These are phyloP conservation scores for Pseudopithomyces chartarum DNA, from an alignment of 2,329 filamentous ascomycete genomes.

Conservation along the genomic window DNA sequence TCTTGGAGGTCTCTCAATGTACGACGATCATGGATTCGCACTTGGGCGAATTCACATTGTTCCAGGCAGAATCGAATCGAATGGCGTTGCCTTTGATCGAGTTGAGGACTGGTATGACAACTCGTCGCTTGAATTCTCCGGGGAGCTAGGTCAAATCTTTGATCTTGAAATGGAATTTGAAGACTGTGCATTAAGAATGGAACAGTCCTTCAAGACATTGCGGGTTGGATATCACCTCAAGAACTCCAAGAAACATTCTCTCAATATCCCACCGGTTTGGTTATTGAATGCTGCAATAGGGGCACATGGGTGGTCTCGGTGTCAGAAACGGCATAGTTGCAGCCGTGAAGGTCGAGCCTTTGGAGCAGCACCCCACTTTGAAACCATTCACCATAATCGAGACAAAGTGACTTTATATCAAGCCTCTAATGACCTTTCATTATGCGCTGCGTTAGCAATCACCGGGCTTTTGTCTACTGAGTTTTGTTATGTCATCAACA, in stretches of 20 bases:
- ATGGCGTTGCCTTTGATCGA: neutral
- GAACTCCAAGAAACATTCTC: neutral
- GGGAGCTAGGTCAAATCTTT: neutral
- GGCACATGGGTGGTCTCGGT: neutral
- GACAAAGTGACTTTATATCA: neutral
- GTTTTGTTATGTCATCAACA: neutral
- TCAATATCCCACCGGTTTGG: neutral
- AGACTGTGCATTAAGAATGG: neutral
- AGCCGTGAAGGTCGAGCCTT: neutral
- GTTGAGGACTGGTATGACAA: neutral
- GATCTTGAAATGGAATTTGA: neutral
- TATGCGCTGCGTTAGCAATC: neutral
- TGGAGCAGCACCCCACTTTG: neutral
- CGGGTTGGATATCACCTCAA: neutral
- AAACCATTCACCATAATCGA: neutral
- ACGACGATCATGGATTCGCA: neutral
- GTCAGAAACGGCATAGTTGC: neutral
- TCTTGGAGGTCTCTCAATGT: neutral
- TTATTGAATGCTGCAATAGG: neutral
- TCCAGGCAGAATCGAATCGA: constrained; percentile 1
- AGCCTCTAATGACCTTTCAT: neutral
- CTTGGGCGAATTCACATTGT: constrained; percentile 3
- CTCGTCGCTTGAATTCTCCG: neutral
- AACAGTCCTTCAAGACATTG: neutral
- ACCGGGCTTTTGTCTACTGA: neutral